A percentile compares a stretch with the other conserved stretches of the same genome.
phyloP scores from a whole-genome alignment of 371 early-diverging fungal genomes.

The Mucor velutinosus region DNA sequence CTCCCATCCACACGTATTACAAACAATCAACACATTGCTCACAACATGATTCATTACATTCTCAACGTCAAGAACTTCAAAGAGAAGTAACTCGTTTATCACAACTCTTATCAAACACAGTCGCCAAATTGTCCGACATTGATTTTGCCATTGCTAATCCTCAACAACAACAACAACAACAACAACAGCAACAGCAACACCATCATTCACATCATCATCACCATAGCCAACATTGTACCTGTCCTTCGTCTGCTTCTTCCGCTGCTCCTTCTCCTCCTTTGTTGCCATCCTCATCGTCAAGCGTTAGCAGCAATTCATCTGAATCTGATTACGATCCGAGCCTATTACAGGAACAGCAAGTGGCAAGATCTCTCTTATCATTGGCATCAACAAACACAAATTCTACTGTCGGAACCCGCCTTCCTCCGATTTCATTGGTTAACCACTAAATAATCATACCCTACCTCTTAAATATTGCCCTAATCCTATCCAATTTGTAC shows the following conservation, averaged over 20 bases:
- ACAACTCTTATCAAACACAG: constrained; percentile 53
- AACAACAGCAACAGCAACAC: neutral
- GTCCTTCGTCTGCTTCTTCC: neutral
- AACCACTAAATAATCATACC: constrained; percentile 1
- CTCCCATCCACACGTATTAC: constrained; percentile 12
- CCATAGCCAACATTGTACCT: neutral
- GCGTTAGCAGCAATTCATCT: neutral
- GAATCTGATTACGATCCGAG: neutral
- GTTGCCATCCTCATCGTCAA: neutral
- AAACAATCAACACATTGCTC: neutral
- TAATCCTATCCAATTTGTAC: neutral
- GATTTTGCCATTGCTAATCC: constrained; percentile 42
- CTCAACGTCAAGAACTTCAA: constrained; percentile 60
- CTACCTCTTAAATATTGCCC: neutral
- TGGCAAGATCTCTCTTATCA: constrained; percentile 21
- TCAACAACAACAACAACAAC: neutral
- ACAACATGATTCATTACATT: constrained; percentile 35
- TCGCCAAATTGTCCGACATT: constrained; percentile 53
- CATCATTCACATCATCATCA: neutral
- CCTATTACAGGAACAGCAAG: constrained; percentile 8
- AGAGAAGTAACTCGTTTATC: constrained; percentile 59
- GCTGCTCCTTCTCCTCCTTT: neutral
- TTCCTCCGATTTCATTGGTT: constrained; percentile 17
- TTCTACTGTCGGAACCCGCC: neutral
- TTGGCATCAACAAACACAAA: constrained; percentile 8